Conservation (phyloP, 352 stramenopile species). For the Phytopythium oedochilum region DNA sequence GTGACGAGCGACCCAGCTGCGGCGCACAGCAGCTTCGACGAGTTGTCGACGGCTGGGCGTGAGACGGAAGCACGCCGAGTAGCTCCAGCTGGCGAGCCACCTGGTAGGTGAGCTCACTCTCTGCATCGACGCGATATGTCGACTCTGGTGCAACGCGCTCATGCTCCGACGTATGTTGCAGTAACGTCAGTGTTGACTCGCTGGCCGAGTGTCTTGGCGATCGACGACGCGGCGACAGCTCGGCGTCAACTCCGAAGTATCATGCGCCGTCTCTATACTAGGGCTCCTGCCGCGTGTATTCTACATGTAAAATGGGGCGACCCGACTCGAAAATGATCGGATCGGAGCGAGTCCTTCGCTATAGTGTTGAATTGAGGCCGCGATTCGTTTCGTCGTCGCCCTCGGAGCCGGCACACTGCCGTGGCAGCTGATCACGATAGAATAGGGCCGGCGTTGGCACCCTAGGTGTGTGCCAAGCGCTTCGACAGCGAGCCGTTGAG, state of each 20-base stretch:
- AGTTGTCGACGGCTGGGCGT: not conserved
- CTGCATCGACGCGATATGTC: not conserved
- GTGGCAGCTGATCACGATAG: not conserved
- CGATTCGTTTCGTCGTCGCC: too few species aligned
- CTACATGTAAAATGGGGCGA: constrained; percentile 1
- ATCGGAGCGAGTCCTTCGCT: not conserved
- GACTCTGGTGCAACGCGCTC: not conserved
- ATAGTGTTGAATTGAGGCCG: not conserved
- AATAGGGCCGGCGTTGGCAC: not conserved
- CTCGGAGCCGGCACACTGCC: too few species aligned
- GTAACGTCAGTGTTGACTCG: too few species aligned
- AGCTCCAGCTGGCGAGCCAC: not conserved
- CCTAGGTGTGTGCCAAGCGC: not conserved
- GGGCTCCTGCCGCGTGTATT: too few species aligned
- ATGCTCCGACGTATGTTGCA: too few species aligned
- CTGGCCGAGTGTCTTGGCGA: not conserved
- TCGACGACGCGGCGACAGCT: not conserved
- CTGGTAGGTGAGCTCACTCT: constrained; percentile 1
- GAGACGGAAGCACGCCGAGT: not conserved
- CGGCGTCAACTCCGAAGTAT: too few species aligned
- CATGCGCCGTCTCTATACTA: constrained; percentile 1
- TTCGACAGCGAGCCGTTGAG: not conserved
- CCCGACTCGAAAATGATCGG: not conserved
- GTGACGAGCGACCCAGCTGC: too few species aligned
- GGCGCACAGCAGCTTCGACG: too few species aligned